These are phyloP conservation scores for Magnolia sinica DNA, from an alignment of 164 flowering plant species.

Conservation along the genomic window DNA sequence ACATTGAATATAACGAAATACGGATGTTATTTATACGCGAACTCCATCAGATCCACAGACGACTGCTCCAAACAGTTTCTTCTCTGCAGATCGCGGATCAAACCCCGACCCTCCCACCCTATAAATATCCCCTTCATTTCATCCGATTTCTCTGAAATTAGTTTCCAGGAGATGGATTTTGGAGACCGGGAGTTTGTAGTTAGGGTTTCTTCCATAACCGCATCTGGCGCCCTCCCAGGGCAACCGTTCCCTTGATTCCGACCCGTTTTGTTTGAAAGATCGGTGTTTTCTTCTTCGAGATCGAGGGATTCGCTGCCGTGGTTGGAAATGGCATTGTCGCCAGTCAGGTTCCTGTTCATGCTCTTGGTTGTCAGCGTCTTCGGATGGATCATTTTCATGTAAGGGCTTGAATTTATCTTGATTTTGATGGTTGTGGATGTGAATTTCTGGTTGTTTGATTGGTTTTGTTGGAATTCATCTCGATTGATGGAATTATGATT, in stretches of 20 bases:
- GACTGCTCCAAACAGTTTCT: not conserved
- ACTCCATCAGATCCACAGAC: conserved; percentile 18
- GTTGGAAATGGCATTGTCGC: conserved; percentile 65
- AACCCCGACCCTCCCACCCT: not conserved
- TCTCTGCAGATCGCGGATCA: conserved; percentile 29
- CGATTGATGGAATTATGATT: not conserved
- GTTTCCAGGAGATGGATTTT: not conserved
- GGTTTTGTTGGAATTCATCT: not conserved
- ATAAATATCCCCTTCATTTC: conserved; percentile 4
- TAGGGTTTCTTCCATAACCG: conserved; percentile 24
- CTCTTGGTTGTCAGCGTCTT: conserved; percentile 61
- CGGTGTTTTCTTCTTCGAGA: conserved; percentile 6
- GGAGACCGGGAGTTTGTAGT: not conserved
- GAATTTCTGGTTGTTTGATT: not conserved
- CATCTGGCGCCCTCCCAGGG: conserved; percentile 12
- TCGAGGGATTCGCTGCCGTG: conserved; percentile 2
- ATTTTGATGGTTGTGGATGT: not conserved
- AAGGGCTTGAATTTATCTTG: conserved; percentile 23
- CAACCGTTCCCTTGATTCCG: not conserved
- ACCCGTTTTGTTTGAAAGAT: not conserved
- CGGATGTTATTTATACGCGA: conserved; percentile 1
- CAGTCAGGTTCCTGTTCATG: conserved; percentile 67
- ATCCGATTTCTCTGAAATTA: conserved; percentile 6
- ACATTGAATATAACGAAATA: conserved; percentile 13
- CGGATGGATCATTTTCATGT: conserved; percentile 83